These are phyloP conservation scores for Claviceps cyperi DNA, from an alignment of 2,329 filamentous ascomycete genomes.

Conservation along the genomic window DNA sequence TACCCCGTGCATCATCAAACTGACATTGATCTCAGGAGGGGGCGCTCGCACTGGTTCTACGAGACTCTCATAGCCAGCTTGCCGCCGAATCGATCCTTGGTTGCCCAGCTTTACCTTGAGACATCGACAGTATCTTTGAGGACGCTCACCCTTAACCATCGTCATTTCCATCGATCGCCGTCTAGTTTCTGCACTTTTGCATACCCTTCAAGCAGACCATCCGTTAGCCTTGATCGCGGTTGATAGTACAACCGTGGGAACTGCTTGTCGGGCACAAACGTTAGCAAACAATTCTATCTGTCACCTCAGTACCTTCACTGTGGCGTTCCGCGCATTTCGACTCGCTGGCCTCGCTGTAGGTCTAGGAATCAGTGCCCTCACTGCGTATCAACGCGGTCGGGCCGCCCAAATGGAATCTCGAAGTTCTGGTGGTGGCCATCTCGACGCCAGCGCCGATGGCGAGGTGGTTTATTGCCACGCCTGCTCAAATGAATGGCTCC, in stretches of 20 bases:
- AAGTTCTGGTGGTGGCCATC: constrained; percentile 18
- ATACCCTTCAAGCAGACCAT: background rate
- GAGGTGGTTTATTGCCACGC: constrained; percentile 79
- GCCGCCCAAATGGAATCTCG: constrained; percentile 23
- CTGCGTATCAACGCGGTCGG: constrained; percentile 36
- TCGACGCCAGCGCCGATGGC: constrained; percentile 35
- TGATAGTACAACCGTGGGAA: background rate
- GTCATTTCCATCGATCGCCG: background rate
- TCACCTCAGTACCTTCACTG: constrained; percentile 16
- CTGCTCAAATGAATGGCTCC: constrained; percentile 70
- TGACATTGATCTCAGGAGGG: background rate
- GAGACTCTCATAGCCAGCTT: background rate
- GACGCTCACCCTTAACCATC: background rate
- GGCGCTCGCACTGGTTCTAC: background rate
- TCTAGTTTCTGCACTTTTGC: background rate
- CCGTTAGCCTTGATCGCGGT: background rate
- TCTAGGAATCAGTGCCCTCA: constrained; percentile 43
- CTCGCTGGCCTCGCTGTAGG: constrained; percentile 41
- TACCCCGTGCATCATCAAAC: background rate
- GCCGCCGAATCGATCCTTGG: background rate
- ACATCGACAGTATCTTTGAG: background rate
- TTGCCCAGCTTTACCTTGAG: background rate
- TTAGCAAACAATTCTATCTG: background rate
- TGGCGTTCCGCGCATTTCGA: constrained; percentile 43
- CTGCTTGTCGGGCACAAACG: background rate